A percentile compares a stretch with the other conserved stretches of the same genome.
Conservation (phyloP, 2,329 filamentous ascomycete species). For the Niveomyces coronatus region DNA sequence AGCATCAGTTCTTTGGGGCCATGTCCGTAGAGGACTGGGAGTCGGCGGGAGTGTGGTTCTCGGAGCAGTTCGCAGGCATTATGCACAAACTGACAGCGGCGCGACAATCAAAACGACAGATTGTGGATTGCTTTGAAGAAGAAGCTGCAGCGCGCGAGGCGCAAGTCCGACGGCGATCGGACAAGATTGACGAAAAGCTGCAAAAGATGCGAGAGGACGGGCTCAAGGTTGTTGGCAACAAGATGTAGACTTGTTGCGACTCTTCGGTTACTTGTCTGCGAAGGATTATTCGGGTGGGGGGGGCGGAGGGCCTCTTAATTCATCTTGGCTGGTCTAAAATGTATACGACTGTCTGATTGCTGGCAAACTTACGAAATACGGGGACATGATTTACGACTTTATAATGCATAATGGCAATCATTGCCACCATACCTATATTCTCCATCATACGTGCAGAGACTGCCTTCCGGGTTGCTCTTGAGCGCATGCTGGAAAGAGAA, state of each 20-base stretch:
- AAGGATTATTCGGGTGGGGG: too few relatives aligned
- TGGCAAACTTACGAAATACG: background rate
- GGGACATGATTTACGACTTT: conserved; percentile 8
- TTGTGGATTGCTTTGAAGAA: conserved; percentile 41
- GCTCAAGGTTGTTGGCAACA: conserved; percentile 36
- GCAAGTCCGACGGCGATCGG: conserved; percentile 40
- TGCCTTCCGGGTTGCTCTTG: too few relatives aligned
- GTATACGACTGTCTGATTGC: background rate
- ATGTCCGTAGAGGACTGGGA: conserved; percentile 50
- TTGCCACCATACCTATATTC: too few relatives aligned
- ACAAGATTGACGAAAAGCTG: conserved; percentile 45
- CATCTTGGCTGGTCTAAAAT: too few relatives aligned
- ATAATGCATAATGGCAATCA: background rate
- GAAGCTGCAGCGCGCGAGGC: conserved; percentile 46
- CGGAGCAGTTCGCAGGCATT: conserved; percentile 41
- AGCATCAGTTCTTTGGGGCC: conserved; percentile 39
- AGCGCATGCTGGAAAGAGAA: background rate
- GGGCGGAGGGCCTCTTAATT: too few relatives aligned
- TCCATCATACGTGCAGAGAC: too few relatives aligned
- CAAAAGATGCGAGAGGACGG: conserved; percentile 46
- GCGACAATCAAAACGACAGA: conserved; percentile 37
- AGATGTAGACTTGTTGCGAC: too few relatives aligned
- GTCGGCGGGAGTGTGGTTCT: conserved; percentile 48
- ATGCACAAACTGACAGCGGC: conserved; percentile 37
- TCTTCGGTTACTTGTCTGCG: too few relatives aligned